A percentile compares a stretch with the other conserved stretches of the same genome.
Evolutionary conservation across 257 asterid species (phyloP).

Genomic region (Solanum appendiculatum): DNA sequence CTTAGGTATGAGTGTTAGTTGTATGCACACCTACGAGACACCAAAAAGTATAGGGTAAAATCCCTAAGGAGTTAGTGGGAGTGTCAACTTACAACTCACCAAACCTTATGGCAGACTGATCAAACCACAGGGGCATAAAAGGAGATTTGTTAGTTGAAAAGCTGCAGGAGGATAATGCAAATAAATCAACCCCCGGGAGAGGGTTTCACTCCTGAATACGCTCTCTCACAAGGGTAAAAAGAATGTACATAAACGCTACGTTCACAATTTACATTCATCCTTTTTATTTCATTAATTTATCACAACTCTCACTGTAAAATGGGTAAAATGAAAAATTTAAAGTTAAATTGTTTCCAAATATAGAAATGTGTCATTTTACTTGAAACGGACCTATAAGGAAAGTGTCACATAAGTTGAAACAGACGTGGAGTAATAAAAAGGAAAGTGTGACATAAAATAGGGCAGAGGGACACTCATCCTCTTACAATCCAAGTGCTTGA

Average conservation of each 20-base stretch:
- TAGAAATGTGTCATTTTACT: neutral
- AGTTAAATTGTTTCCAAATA: neutral
- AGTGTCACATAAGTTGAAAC: neutral
- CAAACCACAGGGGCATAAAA: neutral
- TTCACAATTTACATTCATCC: neutral
- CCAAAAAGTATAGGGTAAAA: neutral
- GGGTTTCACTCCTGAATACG: neutral
- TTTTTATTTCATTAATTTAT: neutral
- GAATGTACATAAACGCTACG: neutral
- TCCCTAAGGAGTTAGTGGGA: neutral
- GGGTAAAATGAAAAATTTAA: neutral
- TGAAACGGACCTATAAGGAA: neutral
- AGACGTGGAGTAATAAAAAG: neutral
- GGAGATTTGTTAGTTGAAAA: neutral
- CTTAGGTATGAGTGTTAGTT: neutral
- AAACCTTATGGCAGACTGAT: neutral
- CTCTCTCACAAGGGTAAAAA: neutral
- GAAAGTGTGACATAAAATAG: neutral
- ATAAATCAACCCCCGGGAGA: neutral
- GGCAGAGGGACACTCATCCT: neutral
- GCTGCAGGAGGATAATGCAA: neutral
- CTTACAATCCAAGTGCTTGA: neutral
- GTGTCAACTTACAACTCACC: neutral
- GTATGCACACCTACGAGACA: neutral
- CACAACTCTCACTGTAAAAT: neutral